Conservation (phyloP, 805 yeast genomes). For the Wickerhamomyces chambardii region DNA sequence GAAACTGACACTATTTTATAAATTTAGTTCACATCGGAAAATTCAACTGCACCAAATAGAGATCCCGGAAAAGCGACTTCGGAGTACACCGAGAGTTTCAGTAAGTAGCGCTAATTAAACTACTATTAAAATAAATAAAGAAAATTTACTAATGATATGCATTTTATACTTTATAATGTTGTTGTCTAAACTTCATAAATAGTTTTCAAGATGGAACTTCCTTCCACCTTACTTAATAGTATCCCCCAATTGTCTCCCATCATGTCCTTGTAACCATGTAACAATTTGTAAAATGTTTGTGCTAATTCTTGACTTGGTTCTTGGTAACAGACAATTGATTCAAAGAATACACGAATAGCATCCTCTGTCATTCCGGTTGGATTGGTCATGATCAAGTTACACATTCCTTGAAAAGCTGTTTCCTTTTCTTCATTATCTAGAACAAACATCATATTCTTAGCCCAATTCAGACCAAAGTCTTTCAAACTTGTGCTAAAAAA, state of each 20-base stretch:
- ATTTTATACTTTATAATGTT: too few species aligned
- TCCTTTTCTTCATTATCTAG: slow-evolving; percentile 86
- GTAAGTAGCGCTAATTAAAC: too few species aligned
- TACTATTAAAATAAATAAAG: too few species aligned
- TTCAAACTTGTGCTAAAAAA: slow-evolving; percentile 49
- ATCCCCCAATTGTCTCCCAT: slow-evolving; percentile 30
- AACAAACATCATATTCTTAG: slow-evolving; percentile 53
- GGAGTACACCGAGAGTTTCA: too few species aligned
- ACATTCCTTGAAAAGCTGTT: slow-evolving; percentile 78
- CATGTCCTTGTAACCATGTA: slow-evolving; percentile 32
- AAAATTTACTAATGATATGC: too few species aligned
- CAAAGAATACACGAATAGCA: slow-evolving; percentile 43
- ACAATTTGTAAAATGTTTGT: slow-evolving; percentile 34
- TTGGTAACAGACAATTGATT: slow-evolving; percentile 47
- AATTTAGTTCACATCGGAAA: too few species aligned
- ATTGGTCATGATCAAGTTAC: slow-evolving; percentile 52
- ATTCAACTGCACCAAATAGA: too few species aligned
- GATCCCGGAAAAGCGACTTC: too few species aligned
- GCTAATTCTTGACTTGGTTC: slow-evolving; percentile 39
- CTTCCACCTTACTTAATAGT: slow-evolving; percentile 11
- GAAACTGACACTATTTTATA: too few species aligned
- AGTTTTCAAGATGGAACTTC: slow-evolving; percentile 10
- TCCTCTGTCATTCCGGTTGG: slow-evolving; percentile 54
- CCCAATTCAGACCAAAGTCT: slow-evolving; percentile 60
- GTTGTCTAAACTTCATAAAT: slow-evolving; percentile 9